Conservation (phyloP, 2,329 filamentous ascomycete genomes). For the Aspergillus caelatus region DNA sequence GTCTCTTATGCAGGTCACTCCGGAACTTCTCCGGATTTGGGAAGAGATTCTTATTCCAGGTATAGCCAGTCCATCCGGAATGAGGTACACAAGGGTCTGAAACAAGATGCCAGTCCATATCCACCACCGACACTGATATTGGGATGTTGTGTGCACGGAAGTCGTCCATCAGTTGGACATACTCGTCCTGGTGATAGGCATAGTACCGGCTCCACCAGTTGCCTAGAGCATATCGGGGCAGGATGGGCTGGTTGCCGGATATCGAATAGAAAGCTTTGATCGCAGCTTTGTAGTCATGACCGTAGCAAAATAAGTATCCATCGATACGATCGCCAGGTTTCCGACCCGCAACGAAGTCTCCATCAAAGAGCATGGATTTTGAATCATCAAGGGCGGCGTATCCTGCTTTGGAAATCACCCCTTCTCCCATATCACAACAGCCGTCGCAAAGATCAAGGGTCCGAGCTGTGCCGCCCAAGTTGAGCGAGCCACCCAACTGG, state of each 20-base stretch:
- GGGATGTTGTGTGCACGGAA: constrained; percentile 58
- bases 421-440: constrained; percentile 51
- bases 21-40: constrained; percentile 59
- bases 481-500: constrained; percentile 27
- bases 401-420: constrained; percentile 51
- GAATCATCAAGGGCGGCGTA: no score
- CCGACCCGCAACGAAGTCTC: no score
- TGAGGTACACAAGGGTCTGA: constrained; percentile 47
- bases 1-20: constrained; percentile 53
- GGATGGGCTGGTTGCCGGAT: constrained; percentile 58
- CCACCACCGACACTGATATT: constrained; percentile 61
- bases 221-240: constrained; percentile 62
- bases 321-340: no score
- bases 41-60: constrained; percentile 62
- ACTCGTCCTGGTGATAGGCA: constrained; percentile 58
- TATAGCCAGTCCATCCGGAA: constrained; percentile 66
- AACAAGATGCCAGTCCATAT: constrained; percentile 69
- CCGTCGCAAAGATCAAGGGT: constrained; percentile 60
- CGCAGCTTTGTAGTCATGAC: constrained; percentile 58
- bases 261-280: constrained; percentile 59
- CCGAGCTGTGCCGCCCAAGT: constrained; percentile 54
- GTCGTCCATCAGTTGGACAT: constrained; percentile 59
- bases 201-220: constrained; percentile 71
- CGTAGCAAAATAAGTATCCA: constrained; percentile 49
- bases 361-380: no score